Base-by-base conservation (phyloP, 2,329 filamentous ascomycete genomes). In the Sclerotinia borealis region DNA sequence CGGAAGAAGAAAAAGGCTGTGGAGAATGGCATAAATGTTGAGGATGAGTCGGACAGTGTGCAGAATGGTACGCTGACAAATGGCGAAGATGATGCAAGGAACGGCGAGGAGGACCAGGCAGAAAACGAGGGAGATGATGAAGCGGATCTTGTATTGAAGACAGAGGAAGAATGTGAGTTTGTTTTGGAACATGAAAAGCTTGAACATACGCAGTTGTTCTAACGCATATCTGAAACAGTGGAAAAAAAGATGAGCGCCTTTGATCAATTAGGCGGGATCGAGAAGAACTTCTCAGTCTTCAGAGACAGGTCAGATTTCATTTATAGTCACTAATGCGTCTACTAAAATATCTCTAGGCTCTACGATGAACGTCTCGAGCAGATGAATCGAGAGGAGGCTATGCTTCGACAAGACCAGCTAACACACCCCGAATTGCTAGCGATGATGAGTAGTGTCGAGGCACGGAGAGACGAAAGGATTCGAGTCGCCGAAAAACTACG, bases 401-500 rank as follows among this genome's bases (percentile, higher is more conserved):
- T 86, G 75, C 77, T 89, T 22, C 76, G 79, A 62, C 79, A 83
- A 69, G 80, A 83, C 52, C 80, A 79, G 61, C 85, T 85, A n/a
- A 89, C 86, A n/a, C 95, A 99, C 74, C 91, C 92, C 41, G 93
- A 96, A 75, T 93, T 93, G 69, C 81, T 97, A 41, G 90, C 91
- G 48, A 96, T 96, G 87, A 88, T 96, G 75, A 86, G 91, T 74
- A 92, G 89, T 73, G 84, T 99, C 62, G 87, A 96, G 76, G 88
- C 89, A 64, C 87, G 93, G 72, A 84, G 90, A 67, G 86, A 93
- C 64, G 88, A 92, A 71, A 96, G 92, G 76, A 79, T 96, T 59
- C 85, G 86, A 67, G 84, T 72, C n/a, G 90, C 93, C 71, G 83
- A 89, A 59, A 86, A 85, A 29, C 84, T 95, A 68, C 83, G 90